Conservation (phyloP, 192 early-diverging fungal species). For the Entomortierella lignicola region DNA sequence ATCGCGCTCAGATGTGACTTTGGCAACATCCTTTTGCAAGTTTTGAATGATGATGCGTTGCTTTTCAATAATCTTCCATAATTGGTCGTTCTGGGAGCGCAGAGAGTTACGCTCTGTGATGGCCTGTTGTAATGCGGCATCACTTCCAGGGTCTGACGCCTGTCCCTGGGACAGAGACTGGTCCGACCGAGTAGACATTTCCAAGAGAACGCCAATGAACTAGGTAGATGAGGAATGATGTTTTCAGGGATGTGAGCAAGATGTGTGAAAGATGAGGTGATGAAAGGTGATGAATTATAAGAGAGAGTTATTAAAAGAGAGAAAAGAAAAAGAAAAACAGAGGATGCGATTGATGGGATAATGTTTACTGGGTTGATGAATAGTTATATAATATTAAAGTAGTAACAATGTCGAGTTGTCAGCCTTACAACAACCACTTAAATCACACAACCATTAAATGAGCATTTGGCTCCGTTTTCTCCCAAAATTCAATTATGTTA, state of each 20-base stretch:
- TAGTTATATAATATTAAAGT: no score
- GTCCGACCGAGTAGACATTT: conserved; percentile 45
- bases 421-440: no score
- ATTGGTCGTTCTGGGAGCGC: conserved; percentile 83
- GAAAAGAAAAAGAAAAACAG: no score
- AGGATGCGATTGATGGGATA: no score
- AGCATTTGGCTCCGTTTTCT: no score
- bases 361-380: no score
- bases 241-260: no score
- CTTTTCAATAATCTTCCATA: conserved; percentile 94
- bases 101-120: conserved; percentile 76
- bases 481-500: no score
- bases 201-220: not conserved
- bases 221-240: not conserved
- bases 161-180: conserved; percentile 37
- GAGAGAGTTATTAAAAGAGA: no score
- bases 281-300: not conserved
- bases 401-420: no score
- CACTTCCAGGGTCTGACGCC: conserved; percentile 5
- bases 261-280: not conserved
- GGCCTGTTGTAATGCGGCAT: conserved; percentile 47
- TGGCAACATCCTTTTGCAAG: conserved; percentile 74
- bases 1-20: conserved; percentile 56
- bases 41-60: conserved; percentile 89
- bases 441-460: no score